Conservation (phyloP, 805 yeast genomes). For the Metschnikowia cubensis region DNA sequence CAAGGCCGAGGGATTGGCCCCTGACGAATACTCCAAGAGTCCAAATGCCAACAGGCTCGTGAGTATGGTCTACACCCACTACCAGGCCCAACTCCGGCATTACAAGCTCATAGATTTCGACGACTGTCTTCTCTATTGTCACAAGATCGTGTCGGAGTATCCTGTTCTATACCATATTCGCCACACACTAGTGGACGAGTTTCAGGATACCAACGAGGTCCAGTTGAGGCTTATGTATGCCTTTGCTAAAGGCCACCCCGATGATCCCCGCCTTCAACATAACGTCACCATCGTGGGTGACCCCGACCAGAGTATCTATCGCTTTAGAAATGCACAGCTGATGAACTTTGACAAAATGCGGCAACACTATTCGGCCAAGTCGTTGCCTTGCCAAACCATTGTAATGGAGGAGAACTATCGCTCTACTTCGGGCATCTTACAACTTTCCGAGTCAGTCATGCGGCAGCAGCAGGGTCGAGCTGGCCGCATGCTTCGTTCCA, state of each 20-base stretch:
- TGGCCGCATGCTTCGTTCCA: conserved; percentile 45
- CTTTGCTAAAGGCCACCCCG: conserved; percentile 35
- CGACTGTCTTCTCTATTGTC: conserved; percentile 63
- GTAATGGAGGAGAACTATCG: conserved; percentile 71
- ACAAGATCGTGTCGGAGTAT: conserved; percentile 44
- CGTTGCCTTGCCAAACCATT: conserved; percentile 25
- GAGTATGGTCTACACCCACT: conserved; percentile 42
- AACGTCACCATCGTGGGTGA: conserved; percentile 91
- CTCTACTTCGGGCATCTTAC: conserved; percentile 65
- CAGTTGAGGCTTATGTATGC: conserved; percentile 67
- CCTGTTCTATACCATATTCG: conserved; percentile 47
- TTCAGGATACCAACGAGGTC: conserved; percentile 82
- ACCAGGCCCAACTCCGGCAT: conserved; percentile 45
- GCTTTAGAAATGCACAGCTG: conserved; percentile 76
- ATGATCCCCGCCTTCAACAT: conserved; percentile 28
- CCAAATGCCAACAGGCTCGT: conserved; percentile 17
- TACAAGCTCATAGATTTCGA: conserved; percentile 70
- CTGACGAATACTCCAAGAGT: conserved; percentile 35
- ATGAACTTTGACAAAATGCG: conserved; percentile 61
- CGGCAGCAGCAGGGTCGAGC: conserved; percentile 50
- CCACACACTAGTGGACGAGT: conserved; percentile 88
- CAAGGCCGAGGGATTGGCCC: conserved; percentile 50
- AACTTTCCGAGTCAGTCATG: conserved; percentile 63
- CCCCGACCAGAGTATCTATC: conserved; percentile 93
- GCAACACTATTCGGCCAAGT: conserved; percentile 26